These are phyloP conservation scores for Cinnamomum micranthum DNA, from an alignment of 164 flowering plant species.

Conservation along the genomic window DNA sequence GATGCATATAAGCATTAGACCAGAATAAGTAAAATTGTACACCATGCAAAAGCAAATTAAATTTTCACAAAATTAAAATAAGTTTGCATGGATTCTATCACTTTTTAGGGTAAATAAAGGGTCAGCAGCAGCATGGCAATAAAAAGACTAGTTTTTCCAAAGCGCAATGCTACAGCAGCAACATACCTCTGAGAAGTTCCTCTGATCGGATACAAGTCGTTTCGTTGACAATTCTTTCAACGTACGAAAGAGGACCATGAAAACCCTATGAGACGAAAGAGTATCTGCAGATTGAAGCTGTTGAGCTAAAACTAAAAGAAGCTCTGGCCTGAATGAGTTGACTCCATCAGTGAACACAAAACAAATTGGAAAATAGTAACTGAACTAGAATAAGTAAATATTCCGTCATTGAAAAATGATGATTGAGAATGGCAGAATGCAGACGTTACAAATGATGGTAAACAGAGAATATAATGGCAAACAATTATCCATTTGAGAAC, in stretches of 20 bases:
- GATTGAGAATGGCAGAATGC: too few species aligned
- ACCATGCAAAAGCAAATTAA: too few species aligned
- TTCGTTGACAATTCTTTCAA: constrained; percentile 94
- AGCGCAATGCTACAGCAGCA: neutral
- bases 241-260: constrained; percentile 78
- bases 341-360: constrained; percentile 6
- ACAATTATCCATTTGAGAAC: too few species aligned
- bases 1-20: too few species aligned
- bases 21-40: too few species aligned
- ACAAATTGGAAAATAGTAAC: neutral
- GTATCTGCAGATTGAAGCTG: constrained; percentile 81
- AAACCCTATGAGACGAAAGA: constrained; percentile 77
- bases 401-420: neutral
- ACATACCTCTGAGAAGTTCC: constrained; percentile 71
- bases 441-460: neutral
- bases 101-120: neutral
- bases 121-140: neutral
- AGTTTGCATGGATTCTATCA: too few species aligned
- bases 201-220: constrained; percentile 80
- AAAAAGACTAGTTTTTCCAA: too few species aligned
- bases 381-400: neutral
- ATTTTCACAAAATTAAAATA: too few species aligned
- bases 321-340: constrained; percentile 68
- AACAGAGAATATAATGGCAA: too few species aligned
- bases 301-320: constrained; percentile 70